phyloP scores from a whole-genome alignment of 2,329 filamentous ascomycete species.

The Grosmannia penicillata region DNA sequence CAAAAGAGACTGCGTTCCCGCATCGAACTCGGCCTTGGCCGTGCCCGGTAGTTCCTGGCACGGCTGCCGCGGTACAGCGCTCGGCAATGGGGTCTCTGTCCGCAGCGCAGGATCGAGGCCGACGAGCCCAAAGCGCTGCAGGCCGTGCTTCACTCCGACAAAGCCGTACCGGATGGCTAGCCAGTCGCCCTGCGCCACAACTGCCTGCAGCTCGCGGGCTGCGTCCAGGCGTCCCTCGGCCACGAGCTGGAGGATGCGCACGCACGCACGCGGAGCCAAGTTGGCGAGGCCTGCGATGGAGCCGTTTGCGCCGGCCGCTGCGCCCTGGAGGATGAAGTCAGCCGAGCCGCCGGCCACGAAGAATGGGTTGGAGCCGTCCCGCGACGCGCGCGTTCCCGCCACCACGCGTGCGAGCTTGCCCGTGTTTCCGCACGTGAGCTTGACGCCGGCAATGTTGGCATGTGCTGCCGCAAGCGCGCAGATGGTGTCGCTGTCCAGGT shows the following conservation, averaged over 20 bases:
- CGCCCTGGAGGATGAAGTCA: conserved; percentile 58
- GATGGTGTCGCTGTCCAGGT: conserved; percentile 42
- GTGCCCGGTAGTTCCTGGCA: conserved; percentile 2
- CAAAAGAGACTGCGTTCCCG: conserved; percentile 1
- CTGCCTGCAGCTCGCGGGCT: conserved; percentile 40
- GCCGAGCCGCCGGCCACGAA: conserved; percentile 58
- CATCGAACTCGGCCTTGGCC: conserved; percentile 6
- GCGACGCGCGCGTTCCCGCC: conserved; percentile 22
- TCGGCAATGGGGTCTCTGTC: neutral
- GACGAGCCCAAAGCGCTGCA: conserved; percentile 16
- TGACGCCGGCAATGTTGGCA: conserved; percentile 47
- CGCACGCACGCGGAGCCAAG: conserved; percentile 46
- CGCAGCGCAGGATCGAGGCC: neutral
- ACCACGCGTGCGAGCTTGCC: conserved; percentile 39
- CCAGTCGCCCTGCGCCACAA: conserved; percentile 31
- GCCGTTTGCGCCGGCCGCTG: conserved; percentile 55
- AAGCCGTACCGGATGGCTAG: conserved; percentile 32
- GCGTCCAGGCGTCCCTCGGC: conserved; percentile 40
- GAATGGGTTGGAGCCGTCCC: conserved; percentile 25
- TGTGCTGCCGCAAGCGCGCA: conserved; percentile 32
- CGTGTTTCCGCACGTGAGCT: conserved; percentile 50
- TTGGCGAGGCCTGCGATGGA: conserved; percentile 61
- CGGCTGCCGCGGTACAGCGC: conserved; percentile 2
- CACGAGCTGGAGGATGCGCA: conserved; percentile 45
- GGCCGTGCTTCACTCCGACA: conserved; percentile 30